Percentiles rank a stretch among this genome's conserved stretches.
These are phyloP conservation scores for Bipolaris bicolor DNA, from an alignment of 2,329 filamentous ascomycete species.

Conservation along the genomic window DNA sequence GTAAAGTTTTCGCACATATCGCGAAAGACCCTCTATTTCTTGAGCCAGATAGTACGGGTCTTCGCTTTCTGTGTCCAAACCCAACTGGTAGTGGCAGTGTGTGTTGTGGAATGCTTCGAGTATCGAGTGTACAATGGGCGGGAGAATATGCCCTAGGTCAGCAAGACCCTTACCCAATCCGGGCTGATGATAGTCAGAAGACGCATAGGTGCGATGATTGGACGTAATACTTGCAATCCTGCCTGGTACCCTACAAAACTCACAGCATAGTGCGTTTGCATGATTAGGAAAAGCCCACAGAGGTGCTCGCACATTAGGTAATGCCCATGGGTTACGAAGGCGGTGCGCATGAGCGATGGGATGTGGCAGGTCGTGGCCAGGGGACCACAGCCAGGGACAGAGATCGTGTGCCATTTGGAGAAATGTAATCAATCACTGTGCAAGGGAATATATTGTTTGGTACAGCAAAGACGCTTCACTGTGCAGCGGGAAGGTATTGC, in stretches of 20 bases:
- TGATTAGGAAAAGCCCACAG: conserved; percentile 10
- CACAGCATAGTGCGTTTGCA: conserved; percentile 13
- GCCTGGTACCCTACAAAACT: conserved; percentile 13
- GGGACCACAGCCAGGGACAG: conserved; percentile 7
- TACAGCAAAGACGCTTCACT: neutral
- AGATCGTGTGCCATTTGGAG: conserved; percentile 4
- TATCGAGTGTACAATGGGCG: neutral
- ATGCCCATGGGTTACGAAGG: conserved; percentile 6
- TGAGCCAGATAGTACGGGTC: conserved; percentile 16
- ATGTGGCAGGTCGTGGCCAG: neutral
- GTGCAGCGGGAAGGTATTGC: neutral
- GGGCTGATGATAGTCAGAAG: conserved; percentile 7
- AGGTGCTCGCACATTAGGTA: conserved; percentile 1
- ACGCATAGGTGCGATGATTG: too few species aligned
- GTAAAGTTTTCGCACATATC: conserved; percentile 6
- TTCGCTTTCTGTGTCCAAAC: conserved; percentile 13
- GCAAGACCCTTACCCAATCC: conserved; percentile 5
- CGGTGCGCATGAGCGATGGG: conserved; percentile 3
- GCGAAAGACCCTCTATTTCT: conserved; percentile 19
- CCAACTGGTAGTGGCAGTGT: conserved; percentile 20
- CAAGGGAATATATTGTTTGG: neutral
- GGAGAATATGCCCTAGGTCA: conserved; percentile 1
- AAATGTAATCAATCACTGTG: neutral
- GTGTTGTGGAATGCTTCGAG: conserved; percentile 8
- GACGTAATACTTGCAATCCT: conserved; percentile 8